Evolutionary conservation across 257 asterid genomes (phyloP), one percentile per base, ranked within the genome.

Genomic region (Avicennia marina): DNA sequence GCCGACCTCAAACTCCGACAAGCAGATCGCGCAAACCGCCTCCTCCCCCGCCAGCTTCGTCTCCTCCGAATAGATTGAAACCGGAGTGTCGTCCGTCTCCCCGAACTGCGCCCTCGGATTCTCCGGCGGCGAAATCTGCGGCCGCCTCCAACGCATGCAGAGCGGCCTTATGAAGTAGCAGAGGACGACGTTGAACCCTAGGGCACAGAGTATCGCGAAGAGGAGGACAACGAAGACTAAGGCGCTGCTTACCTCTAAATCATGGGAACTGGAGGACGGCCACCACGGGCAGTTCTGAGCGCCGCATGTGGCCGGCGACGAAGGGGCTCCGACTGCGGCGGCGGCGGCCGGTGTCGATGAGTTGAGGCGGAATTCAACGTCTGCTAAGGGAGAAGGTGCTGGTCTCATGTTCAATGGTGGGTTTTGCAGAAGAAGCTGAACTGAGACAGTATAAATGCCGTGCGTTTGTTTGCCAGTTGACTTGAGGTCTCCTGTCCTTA

Each of bases 11-110:
- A 79, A 69, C 17, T 72, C 77, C 51, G 85, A 60, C 59, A 75
- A 61, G 70, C 85, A 78, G 48, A 78, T 75, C 4, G 66, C 36
- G 47, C 85, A 78, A 46, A 71, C 81, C 64, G 66, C n/a, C n/a
- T n/a, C n/a, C n/a, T n/a, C 78, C 34, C 72, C 74, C 12, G 41
- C 65, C 38, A 77, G 50, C 54, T 73, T 64, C 84, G 64, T 42
- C 65, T 54, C 81, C 62, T 58, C 70, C 39, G 78, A 19, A 11
- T 74, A 78, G 22, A 67, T 33, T 66, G 71, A 1, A 10, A 57
- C 45, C 58, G 66, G 38, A 29, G 60, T 36, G 20, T 63, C 73
- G n/a, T n/a, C n/a, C 44, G 7, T 32, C 42, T 53, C 78, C 53
- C 36, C 50, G 31, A 22, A 36, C 17, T 48, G 58, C 58, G 12